These are phyloP conservation scores for Ophiostoma novo-ulmi DNA, from an alignment of 2,329 filamentous ascomycete species.

Conservation along the genomic window DNA sequence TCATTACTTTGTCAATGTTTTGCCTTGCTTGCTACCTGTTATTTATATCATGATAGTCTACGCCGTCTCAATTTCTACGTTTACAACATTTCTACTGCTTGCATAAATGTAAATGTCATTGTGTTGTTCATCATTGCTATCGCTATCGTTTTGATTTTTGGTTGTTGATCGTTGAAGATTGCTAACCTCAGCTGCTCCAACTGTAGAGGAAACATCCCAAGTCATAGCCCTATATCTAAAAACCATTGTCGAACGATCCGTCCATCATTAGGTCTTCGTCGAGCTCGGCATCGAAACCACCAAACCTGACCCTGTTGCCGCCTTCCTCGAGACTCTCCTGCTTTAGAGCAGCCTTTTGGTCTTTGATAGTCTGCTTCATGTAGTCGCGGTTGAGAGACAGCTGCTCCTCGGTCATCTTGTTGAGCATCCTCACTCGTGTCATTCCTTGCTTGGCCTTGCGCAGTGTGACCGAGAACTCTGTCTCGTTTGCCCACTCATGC, in stretches of 20 bases:
- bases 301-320: not conserved
- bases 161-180: not conserved
- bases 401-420: constrained; percentile 50
- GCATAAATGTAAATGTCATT: not conserved
- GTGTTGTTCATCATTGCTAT: not conserved
- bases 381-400: constrained; percentile 55
- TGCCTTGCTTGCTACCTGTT: constrained; percentile 7
- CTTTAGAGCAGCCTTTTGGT: not conserved
- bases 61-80: not conserved
- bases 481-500: constrained; percentile 26
- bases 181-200: not conserved
- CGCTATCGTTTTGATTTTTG: not conserved
- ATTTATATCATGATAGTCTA: constrained; percentile 13
- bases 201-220: not conserved
- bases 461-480: constrained; percentile 28
- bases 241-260: not conserved
- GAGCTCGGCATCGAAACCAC: not conserved
- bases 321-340: not conserved
- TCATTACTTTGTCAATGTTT: not conserved
- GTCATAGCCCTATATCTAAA: not conserved
- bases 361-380: constrained; percentile 33
- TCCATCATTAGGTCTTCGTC: constrained; percentile 23
- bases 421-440: constrained; percentile 35
- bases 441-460: not conserved
- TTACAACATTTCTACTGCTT: not conserved